A percentile compares a stretch with the other conserved stretches of the same genome.
Conservation (phyloP, 73 alveolate species). For the Stentor coeruleus region DNA sequence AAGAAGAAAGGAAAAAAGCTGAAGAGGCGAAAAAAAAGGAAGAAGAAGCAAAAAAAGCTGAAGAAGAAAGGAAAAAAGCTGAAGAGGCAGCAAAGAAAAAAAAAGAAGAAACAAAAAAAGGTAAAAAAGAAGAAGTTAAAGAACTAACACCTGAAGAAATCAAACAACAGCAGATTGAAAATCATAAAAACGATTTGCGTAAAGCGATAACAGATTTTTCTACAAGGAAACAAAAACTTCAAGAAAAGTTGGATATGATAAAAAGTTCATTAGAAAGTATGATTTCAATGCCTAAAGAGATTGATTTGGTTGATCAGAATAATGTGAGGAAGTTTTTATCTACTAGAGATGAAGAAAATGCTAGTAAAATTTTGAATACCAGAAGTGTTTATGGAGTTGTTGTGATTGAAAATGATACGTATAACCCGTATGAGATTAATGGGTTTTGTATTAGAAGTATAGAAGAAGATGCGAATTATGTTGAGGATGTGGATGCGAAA, state of each 20-base stretch:
- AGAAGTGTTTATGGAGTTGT: not conserved
- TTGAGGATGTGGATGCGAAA: slow-evolving; percentile 16
- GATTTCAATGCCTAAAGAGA: not conserved
- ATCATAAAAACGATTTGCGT: slow-evolving; percentile 7
- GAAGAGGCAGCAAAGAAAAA: slow-evolving; percentile 6
- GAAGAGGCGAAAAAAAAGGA: slow-evolving; percentile 20
- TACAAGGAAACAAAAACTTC: not conserved
- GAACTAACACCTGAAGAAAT: slow-evolving; percentile 23
- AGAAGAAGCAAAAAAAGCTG: slow-evolving; percentile 16
- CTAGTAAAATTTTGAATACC: not conserved
- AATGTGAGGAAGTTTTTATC: not conserved
- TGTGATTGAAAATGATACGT: slow-evolving; percentile 9
- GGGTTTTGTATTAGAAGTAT: slow-evolving; percentile 23
- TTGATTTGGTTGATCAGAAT: slow-evolving; percentile 19
- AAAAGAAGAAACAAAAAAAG: not conserved
- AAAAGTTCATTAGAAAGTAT: not conserved
- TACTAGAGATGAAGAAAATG: not conserved
- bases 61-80: not conserved
- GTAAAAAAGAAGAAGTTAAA: slow-evolving; percentile 20
- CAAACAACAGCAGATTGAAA: slow-evolving; percentile 14
- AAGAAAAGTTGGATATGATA: not conserved
- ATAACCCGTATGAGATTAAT: not conserved
- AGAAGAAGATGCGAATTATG: slow-evolving; percentile 26
- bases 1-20: not conserved
- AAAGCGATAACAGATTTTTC: not conserved